phyloP scores from a whole-genome alignment of 2,329 filamentous ascomycete species.

The Hymenoscyphus repandus region DNA sequence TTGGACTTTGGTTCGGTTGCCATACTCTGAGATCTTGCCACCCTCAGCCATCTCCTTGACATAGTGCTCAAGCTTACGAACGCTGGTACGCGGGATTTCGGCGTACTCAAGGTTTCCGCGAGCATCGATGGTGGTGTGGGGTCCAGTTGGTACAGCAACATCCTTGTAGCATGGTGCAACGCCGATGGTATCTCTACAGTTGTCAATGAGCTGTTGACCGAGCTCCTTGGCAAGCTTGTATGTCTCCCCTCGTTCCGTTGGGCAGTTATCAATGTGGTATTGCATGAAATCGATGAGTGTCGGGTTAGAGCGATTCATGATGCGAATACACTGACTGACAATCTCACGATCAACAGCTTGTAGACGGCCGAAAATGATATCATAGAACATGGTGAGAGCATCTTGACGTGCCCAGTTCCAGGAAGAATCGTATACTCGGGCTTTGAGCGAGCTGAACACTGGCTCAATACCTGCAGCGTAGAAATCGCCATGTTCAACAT shows the following conservation, averaged over 20 bases:
- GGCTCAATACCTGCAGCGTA: conserved; percentile 94
- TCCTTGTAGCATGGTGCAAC: conserved; percentile 91
- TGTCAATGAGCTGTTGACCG: conserved; percentile 88
- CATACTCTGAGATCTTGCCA: conserved; percentile 97
- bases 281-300: conserved; percentile 98
- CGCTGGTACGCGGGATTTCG: conserved; percentile 79
- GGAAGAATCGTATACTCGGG: conserved; percentile 92
- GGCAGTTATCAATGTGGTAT: conserved; percentile 98
- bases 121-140: conserved; percentile 85
- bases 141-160: conserved; percentile 84
- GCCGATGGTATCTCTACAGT: conserved; percentile 88
- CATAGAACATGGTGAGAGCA: conserved; percentile 96
- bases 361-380: conserved; percentile 95
- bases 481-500: conserved; percentile 90
- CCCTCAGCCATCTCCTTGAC: conserved; percentile 98
- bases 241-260: conserved; percentile 91
- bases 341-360: conserved; percentile 94
- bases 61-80: conserved; percentile 96
- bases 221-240: conserved; percentile 97
- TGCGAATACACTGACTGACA: conserved; percentile 95
- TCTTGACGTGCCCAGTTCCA: conserved; percentile 99
- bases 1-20: conserved; percentile 96
- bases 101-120: conserved; percentile 90
- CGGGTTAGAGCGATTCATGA: conserved; percentile 99
- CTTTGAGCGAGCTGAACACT: conserved; percentile 88